A percentile compares a stretch with the other conserved stretches of the same genome.
These are phyloP conservation scores for Phytophthora macrochlamydospora DNA, from an alignment of 352 stramenopile species.

Conservation along the genomic window DNA sequence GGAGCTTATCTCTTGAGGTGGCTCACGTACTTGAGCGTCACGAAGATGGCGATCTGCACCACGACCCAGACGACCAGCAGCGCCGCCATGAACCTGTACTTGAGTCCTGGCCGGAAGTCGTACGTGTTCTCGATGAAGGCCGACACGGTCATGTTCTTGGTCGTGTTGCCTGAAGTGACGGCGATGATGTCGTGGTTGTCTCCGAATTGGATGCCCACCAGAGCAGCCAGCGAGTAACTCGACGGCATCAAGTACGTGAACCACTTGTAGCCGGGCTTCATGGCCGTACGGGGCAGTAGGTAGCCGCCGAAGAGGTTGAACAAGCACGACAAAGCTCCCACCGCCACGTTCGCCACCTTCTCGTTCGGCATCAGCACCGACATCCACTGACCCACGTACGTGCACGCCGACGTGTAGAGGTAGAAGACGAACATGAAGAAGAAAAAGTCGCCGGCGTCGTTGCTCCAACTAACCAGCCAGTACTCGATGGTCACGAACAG, in stretches of 20 bases:
- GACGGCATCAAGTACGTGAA: conserved; percentile 68
- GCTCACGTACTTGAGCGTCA: conserved; percentile 74
- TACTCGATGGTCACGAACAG: conserved; percentile 65
- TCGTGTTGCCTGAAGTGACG: conserved; percentile 11
- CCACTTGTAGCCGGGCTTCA: conserved; percentile 63
- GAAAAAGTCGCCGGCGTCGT: conserved; percentile 35
- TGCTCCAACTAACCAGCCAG: conserved; percentile 57
- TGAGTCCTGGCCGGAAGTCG: conserved; percentile 51
- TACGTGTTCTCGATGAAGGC: conserved; percentile 45
- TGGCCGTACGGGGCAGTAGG: conserved; percentile 46
- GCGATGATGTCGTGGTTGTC: conserved; percentile 32
- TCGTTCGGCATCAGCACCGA: conserved; percentile 65
- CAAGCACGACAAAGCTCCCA: conserved; percentile 61
- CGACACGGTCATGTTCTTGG: conserved; percentile 23
- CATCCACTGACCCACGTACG: conserved; percentile 76
- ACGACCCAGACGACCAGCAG: conserved; percentile 65
- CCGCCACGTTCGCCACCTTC: conserved; percentile 75
- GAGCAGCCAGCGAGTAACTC: conserved; percentile 49
- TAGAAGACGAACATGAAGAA: conserved; percentile 48
- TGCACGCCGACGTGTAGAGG: conserved; percentile 64
- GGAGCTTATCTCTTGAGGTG: conserved; percentile 59
- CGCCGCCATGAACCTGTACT: conserved; percentile 51
- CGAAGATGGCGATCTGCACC: conserved; percentile 58
- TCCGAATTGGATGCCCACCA: conserved; percentile 42
- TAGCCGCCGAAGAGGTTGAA: conserved; percentile 70